Base-by-base conservation (phyloP, 441 rosid genomes). In the Biscutella auriculata region DNA sequence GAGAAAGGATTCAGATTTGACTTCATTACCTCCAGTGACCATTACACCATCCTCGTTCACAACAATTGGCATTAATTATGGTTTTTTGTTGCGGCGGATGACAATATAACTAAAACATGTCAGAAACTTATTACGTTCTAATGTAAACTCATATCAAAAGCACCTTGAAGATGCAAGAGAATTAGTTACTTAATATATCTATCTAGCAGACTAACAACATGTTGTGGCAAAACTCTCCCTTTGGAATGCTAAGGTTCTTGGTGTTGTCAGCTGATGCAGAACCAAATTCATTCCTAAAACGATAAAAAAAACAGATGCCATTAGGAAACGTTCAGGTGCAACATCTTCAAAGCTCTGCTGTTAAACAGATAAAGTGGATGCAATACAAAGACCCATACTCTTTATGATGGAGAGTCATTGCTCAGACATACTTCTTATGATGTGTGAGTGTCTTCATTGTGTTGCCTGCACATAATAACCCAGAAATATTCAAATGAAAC, bases 231-330 rank as follows among this genome's bases (percentile, higher is more conserved):
- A 92, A 92, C 67, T 88, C 98, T 73, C 98, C 98, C 45, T 72
- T 79, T 11, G 97, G 97, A 25, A 92, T 94, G 68, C 65, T 79
- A 73, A 84, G 86, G 63, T 89, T 93, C 76, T 93, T 93, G 35
- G 82, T 85, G 76, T 93, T 93, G 73, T 93, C 96, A 61, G 96
- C 97, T 15, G 98, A 92, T 39, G 97, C 97, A 51, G 95, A 89
- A 21, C 95, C 95, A 69, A 93, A 93, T 46, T 80, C 80, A 69
- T 87, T 69, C 82, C 99, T 93, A 79, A 32, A 39, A 60, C 7
- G 33, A 46, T 32, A 55, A 40, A 40, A 43, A 48, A 33, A 36
- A 26, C n/a, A 37, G 21, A 56, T 15, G 51, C 28, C 13, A 39
- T 50, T 47, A 51, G 15, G 5, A 42, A 33, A 28, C 19, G 12